Percentiles rank a stretch among this genome's conserved stretches.
Conservation (phyloP, 225 moss, liverwort and hornwort genomes). For the Neckera pumila region DNA sequence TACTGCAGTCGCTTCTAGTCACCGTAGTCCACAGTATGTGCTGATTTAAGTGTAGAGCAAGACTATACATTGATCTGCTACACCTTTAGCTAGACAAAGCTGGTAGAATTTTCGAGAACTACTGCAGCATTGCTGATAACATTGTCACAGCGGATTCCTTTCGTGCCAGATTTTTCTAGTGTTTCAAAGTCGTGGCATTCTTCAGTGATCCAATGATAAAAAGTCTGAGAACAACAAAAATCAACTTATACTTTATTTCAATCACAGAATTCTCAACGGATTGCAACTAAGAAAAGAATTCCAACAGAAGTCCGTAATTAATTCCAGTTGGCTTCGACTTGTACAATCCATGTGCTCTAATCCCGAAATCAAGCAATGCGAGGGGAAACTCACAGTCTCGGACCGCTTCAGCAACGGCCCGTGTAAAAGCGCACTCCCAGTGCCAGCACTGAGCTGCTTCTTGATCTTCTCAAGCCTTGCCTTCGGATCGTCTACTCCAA, state of each 20-base stretch:
- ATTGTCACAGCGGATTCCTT: neutral
- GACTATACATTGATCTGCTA: neutral
- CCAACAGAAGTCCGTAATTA: neutral
- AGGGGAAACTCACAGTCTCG: slow-evolving; percentile 56
- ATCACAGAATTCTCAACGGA: neutral
- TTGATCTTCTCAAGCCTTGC: slow-evolving; percentile 77
- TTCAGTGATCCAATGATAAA: neutral
- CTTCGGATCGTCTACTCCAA: slow-evolving; percentile 65
- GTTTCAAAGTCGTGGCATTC: neutral
- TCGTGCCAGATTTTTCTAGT: neutral
- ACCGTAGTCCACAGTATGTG: neutral
- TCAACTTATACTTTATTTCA: too few species aligned
- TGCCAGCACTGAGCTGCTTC: slow-evolving; percentile 66
- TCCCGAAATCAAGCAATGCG: neutral
- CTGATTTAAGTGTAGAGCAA: neutral
- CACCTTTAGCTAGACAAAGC: neutral
- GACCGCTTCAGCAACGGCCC: slow-evolving; percentile 82
- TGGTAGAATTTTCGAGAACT: neutral
- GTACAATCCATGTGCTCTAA: neutral
- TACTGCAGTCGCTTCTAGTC: neutral
- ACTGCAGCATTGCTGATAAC: neutral
- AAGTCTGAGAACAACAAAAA: neutral
- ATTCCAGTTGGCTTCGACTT: neutral
- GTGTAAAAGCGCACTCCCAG: slow-evolving; percentile 57
- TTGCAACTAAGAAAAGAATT: neutral